Base-by-base conservation (phyloP, 208 protist genomes). In the Leishmania aethiopica region DNA sequence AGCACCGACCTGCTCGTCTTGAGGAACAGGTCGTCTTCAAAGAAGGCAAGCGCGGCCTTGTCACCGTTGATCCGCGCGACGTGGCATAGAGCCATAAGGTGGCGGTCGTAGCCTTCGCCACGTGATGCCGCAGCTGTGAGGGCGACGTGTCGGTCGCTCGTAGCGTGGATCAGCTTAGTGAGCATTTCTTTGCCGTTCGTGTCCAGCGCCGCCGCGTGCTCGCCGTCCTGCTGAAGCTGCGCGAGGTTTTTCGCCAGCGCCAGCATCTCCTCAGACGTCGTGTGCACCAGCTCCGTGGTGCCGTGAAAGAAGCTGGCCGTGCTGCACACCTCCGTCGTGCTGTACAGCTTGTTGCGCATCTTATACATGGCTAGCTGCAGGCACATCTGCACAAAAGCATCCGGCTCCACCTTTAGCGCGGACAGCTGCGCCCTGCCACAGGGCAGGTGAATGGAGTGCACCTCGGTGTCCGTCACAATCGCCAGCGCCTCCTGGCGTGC, bases 61-160 rank as follows among this genome's bases (percentile, higher is more conserved):
- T 97, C 94, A 22, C 85, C 79, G 72, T 88, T 92, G 53, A 81
- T 87, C 32, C 80, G 77, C 2, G 94, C 94, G 15, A 97, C 53
- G 71, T 96, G 86, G n/a, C 93, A 91, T 70, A 99, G 86, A 1
- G 92, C 95, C 55, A 90, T 92, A 55, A 99, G 78, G 79, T 99
- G 97, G 13, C 97, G 90, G 80, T 98, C 95, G 42, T 98, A 88
- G 55, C 97, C 97, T 47, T 94, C 83, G 15, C 97, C 97, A 7
- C 75, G 78, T 45, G 83, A 77, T 11, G 94, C 95, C n/a, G 90
- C 89, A 10, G 84, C 74, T 5, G 86, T 84, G 28, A 93, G 78
- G n/a, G 78, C 59, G 32, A 81, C 80, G 86, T 99, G 97, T 37
- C 75, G 70, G 15, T 78, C 78, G 17, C 82, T 85, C 3, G 96